Base-by-base conservation (phyloP, 768 basidiomycete species). In the Hysterangium stoloniferum region DNA sequence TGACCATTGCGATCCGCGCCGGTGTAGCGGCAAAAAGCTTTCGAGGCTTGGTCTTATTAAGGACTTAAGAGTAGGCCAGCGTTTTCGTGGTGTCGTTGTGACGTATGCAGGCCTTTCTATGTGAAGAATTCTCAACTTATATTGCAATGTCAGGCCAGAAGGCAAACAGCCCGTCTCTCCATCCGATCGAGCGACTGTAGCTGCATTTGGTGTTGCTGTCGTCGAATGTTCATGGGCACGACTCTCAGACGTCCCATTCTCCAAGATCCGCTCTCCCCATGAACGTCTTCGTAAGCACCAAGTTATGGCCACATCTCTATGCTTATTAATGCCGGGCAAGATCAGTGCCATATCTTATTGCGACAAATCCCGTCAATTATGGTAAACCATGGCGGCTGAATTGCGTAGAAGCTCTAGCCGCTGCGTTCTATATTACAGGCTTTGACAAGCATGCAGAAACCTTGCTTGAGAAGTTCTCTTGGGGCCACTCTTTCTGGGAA, bases 151-250 rank as follows among this genome's bases (percentile, higher is more conserved):
- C 60, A 94, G 92, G 29, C 95, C 95, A 2, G 88, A 91, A 61
- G 95, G 83, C 0, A 85, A 74, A 25, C 74, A 78, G 57, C 70
- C 86, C 20, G 75, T 97, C 19, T 86, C 82, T 40, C 92, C 91
- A 1, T 76, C 83, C 1, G 96, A 99, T 61, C 76, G 80, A n/a
- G 82, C 84, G 4, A 79, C 94, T 51, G 71, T 98, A 7, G 69
- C 76, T 0, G 71, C 74, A 38, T 70, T 71, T 29, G 96, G 96
- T 0, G 68, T 97, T 4, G 96, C 95, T 1, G 96, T 99, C n/a
- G 90, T 99, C 2, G 96, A 99, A 63, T 98, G 95, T 64, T 95
- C 91, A 3, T 99, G 96, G 96, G 95, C 96, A 1, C 78, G 93
- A 19, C 67, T 98, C 6, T 90, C 90, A 40, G 96, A 98, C 51